Base-by-base conservation (phyloP, 345 rosid genomes). In the Eucalyptus sp. region DNA sequence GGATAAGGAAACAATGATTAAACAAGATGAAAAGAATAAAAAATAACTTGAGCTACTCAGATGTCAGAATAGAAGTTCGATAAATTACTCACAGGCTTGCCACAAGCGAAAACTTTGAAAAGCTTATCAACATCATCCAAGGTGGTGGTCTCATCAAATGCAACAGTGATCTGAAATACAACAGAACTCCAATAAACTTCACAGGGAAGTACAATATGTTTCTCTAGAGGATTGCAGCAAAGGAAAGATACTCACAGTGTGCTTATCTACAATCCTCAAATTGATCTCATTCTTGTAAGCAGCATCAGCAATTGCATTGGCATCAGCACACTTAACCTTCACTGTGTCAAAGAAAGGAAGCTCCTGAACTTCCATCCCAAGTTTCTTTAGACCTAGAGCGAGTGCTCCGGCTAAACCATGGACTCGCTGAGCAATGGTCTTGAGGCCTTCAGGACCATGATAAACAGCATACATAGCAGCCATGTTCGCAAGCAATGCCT, bases 401-500 rank as follows among this genome's bases (percentile, higher is more conserved):
- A 98, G 93, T 86, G 92, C 90, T 86, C 99, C 99, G 44, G 99
- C 99, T 90, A 98, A 97, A 90, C 99, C 99, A 91, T 97, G 98
- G 43, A 96, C 99, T 76, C 99, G 95, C 89, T 95, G 94, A 10
- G 97, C 95, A 76, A 97, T 98, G 71, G 94, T 86, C 94, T 95
- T 98, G 29, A 97, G 93, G 92, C 99, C 98, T 89, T 91, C 96
- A 51, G 99, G 99, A 88, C 99, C 99, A 87, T 98, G 99, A 92
- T 98, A 98, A 92, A 98, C 98, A 89, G 98, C 97, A 92, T 90
- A 98, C 99, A 98, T 98, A 16, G 97, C 98, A 92, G 99, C 96
- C 99, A 98, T 98, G 92, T 98, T 98, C 62, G 99, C 99, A 87
- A 98, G 99, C 89, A 98, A 92, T 37, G 99, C 99, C 99, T 98